Evolutionary conservation across 2,329 filamentous ascomycete species (phyloP).

Genomic region (Rutstroemia sp.): DNA sequence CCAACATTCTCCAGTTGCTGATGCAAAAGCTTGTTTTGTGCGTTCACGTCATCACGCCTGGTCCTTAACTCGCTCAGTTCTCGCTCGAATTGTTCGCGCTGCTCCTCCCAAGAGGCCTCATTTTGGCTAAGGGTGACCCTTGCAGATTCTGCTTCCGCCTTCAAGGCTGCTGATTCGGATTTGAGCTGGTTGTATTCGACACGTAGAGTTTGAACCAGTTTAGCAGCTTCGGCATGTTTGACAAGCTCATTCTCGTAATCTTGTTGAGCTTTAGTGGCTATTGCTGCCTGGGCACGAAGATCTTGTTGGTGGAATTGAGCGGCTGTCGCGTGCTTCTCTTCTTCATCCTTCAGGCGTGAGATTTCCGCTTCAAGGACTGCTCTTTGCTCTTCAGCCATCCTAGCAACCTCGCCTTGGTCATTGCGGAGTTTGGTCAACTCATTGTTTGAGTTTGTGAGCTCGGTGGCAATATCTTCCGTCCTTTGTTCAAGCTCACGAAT

Average conservation of each 20-base stretch:
- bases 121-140: conserved; percentile 72
- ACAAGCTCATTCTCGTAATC: conserved; percentile 92
- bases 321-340: conserved; percentile 70
- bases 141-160: conserved; percentile 77
- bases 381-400: conserved; percentile 75
- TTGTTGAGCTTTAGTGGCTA: conserved; percentile 86
- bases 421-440: conserved; percentile 77
- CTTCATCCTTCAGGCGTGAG: conserved; percentile 72
- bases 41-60: conserved; percentile 74
- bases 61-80: conserved; percentile 74
- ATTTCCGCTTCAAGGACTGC: conserved; percentile 71
- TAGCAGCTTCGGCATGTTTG: conserved; percentile 93
- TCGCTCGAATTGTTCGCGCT: conserved; percentile 70
- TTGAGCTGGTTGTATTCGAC: conserved; percentile 76
- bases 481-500: conserved; percentile 78
- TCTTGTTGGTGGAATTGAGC: conserved; percentile 85
- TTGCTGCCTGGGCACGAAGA: conserved; percentile 85
- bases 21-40: conserved; percentile 87
- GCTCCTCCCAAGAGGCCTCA: conserved; percentile 82
- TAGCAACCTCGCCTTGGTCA: conserved; percentile 66
- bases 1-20: conserved; percentile 80
- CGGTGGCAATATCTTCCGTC: conserved; percentile 73
- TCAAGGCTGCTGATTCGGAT: conserved; percentile 66
- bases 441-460: conserved; percentile 73
- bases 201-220: conserved; percentile 70